These are phyloP conservation scores for Blastobotrys americana DNA, from an alignment of 805 yeast genomes.

Conservation along the genomic window DNA sequence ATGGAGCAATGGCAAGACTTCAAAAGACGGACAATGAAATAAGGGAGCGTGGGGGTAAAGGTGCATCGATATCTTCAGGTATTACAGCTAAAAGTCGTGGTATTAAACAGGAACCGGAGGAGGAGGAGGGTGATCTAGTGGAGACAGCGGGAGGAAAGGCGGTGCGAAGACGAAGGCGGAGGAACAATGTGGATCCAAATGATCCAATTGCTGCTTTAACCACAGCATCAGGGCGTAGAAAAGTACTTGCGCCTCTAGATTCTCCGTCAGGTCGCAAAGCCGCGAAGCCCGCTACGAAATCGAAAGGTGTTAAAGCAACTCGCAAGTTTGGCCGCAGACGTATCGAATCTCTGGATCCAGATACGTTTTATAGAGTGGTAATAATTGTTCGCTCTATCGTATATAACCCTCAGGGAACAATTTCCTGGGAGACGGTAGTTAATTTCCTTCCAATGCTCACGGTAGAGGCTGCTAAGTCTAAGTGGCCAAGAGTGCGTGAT, in stretches of 20 bases:
- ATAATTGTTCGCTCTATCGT: conserved; percentile 53
- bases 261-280: no score
- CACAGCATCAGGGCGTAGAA: conserved; percentile 4
- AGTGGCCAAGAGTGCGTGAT: conserved; percentile 65
- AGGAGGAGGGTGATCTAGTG: no score
- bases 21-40: conserved; percentile 2
- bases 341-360: conserved; percentile 32
- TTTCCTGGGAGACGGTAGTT: conserved; percentile 61
- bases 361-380: conserved; percentile 54
- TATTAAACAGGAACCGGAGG: not conserved
- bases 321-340: conserved; percentile 5
- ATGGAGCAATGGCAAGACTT: conserved; percentile 10
- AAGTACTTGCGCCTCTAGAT: conserved; percentile 1
- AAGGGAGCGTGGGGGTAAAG: not conserved
- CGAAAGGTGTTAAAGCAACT: conserved; percentile 2
- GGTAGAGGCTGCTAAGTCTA: conserved; percentile 44
- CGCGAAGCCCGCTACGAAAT: not conserved
- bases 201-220: conserved; percentile 6
- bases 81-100: not conserved
- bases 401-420: conserved; percentile 42
- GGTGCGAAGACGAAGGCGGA: not conserved
- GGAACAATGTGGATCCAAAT: not conserved
- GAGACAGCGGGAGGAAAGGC: not conserved
- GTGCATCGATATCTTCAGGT: not conserved
- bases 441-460: conserved; percentile 38